Conservation (phyloP, 2,329 filamentous ascomycete species). For the Fusarium xyrophilum region DNA sequence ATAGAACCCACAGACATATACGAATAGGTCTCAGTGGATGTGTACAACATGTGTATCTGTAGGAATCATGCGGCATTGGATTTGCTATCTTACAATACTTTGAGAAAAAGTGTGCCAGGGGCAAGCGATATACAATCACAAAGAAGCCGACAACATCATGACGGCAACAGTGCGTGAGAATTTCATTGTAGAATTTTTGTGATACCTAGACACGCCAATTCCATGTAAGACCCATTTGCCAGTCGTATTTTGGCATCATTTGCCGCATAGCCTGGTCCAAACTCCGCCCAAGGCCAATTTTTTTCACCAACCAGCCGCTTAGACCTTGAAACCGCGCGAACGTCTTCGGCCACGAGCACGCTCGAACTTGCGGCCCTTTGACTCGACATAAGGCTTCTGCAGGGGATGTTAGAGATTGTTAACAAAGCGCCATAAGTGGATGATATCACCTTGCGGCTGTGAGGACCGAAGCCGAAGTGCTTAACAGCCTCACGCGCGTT, state of each 20-base stretch:
- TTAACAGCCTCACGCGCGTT: slow-evolving; percentile 97
- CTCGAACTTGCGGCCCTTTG: slow-evolving; percentile 99
- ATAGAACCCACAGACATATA: slow-evolving; percentile 17
- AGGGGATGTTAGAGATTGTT: slow-evolving; percentile 45
- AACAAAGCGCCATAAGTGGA: rapidly evolving
- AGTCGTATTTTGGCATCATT: slow-evolving; percentile 43
- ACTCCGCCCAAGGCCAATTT: slow-evolving; percentile 40
- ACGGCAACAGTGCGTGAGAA: slow-evolving; percentile 40
- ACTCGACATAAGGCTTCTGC: slow-evolving; percentile 94
- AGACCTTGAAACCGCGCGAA: slow-evolving; percentile 99
- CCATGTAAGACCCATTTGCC: slow-evolving; percentile 51
- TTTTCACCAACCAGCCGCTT: slow-evolving; percentile 56
- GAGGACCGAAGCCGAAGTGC: slow-evolving; percentile 98
- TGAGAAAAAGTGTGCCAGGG: background rate
- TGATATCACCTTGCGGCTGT: slow-evolving; percentile 86
- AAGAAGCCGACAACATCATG: slow-evolving; percentile 31
- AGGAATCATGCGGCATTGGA: background rate
- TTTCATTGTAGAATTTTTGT: slow-evolving; percentile 49
- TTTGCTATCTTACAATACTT: background rate
- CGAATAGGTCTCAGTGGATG: background rate
- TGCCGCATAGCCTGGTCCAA: slow-evolving; percentile 41
- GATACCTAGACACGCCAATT: slow-evolving; percentile 58
- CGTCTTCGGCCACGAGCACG: slow-evolving; percentile 97
- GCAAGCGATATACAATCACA: background rate
- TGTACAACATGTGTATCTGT: background rate